A percentile compares a stretch with the other conserved stretches of the same genome.
These are phyloP conservation scores for Ephemerocybe angulata DNA, from an alignment of 768 basidiomycete genomes.

Conservation along the genomic window DNA sequence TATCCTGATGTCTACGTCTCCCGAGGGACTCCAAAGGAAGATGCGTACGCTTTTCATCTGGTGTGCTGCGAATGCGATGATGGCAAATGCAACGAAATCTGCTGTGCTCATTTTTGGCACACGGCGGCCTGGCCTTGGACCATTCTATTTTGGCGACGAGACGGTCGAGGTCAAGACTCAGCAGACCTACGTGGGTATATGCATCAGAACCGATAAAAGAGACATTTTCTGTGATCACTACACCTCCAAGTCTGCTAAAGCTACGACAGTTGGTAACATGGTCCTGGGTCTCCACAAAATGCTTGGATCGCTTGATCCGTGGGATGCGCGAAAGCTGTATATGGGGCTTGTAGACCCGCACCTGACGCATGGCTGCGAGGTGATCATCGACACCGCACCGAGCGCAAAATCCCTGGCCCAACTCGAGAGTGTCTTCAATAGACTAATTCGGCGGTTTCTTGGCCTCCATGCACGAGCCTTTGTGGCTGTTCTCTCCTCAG, in stretches of 20 bases:
- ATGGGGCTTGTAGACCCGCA: conserved; percentile 21
- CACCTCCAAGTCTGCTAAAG: conserved; percentile 13
- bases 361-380: conserved; percentile 19
- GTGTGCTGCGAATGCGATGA: conserved; percentile 22
- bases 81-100: conserved; percentile 22
- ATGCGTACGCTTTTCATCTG: conserved; percentile 14
- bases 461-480: background rate
- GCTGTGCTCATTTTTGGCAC: conserved; percentile 19
- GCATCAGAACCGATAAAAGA: conserved; percentile 6
- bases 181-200: conserved; percentile 17
- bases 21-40: conserved; percentile 17
- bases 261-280: conserved; percentile 13
- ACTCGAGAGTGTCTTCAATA: background rate
- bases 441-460: background rate
- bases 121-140: background rate
- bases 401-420: background rate
- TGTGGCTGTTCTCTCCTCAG: background rate
- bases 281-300: conserved; percentile 14
- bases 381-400: conserved; percentile 12
- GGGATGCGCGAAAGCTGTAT: conserved; percentile 16
- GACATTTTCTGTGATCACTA: conserved; percentile 16
- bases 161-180: conserved; percentile 1
- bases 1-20: conserved; percentile 13
- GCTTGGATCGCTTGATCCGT: conserved; percentile 15
- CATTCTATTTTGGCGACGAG: conserved; percentile 5